phyloP scores from a whole-genome alignment of 306 rosid genomes.

The Adenanthera pavonina region DNA sequence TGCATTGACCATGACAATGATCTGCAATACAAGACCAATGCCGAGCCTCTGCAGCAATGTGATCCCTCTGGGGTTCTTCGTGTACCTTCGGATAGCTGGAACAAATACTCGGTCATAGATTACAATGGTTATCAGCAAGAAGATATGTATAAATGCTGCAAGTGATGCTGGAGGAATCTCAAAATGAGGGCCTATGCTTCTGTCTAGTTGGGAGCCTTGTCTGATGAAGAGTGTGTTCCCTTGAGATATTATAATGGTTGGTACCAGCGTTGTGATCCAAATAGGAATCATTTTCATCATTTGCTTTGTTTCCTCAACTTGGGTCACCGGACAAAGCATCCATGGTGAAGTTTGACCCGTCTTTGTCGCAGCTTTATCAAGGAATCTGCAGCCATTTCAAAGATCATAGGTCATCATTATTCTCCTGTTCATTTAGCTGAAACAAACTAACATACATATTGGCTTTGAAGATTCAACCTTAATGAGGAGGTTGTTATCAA shows the following conservation, averaged over 20 bases:
- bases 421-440: neutral
- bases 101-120: neutral
- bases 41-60: neutral
- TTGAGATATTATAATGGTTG: neutral
- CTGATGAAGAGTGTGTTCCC: conserved; percentile 3
- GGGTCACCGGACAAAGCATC: conserved; percentile 47
- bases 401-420: neutral
- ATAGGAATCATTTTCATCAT: neutral
- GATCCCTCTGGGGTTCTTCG: neutral
- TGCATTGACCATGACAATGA: neutral
- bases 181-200: neutral
- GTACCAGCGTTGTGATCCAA: neutral
- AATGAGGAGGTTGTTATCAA: conserved; percentile 51
- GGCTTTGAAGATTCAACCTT: conserved; percentile 48
- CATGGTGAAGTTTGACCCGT: conserved; percentile 52
- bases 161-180: conserved; percentile 1
- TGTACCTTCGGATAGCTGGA: neutral
- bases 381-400: conserved; percentile 56
- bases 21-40: neutral
- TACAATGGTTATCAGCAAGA: neutral
- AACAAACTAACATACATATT: neutral
- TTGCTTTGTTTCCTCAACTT: neutral
- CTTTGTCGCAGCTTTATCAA: conserved; percentile 68
- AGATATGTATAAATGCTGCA: neutral
- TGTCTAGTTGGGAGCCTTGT: neutral